Base-by-base conservation (phyloP, 805 yeast species). In the Hanseniaspora thailandica region DNA sequence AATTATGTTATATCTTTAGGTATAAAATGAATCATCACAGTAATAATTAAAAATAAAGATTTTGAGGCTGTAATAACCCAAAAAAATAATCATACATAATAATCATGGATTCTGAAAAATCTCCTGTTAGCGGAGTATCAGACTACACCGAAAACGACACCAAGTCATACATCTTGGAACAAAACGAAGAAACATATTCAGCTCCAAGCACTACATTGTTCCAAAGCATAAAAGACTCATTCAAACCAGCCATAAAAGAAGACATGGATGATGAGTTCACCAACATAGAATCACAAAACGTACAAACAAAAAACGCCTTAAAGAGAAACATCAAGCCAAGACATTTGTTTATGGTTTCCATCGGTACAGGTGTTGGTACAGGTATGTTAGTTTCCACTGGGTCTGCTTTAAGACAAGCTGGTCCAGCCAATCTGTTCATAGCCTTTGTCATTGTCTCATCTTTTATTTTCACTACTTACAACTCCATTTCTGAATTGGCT, bases 311-410 rank as follows among this genome's bases (percentile, higher is more conserved):
- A 28, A 44, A 26, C 15, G 13, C 31, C 10, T 19, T 52, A 12
- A 23, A 52, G 31, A 38, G 46, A 45, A 45, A 45, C 25, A 45
- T 52, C 40, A 52, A 45, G 15, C 50, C 45, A n/a, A 52, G 55
- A 52, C 50, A 45, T 22, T 31, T 52, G 25, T 52, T 52, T 10
- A 20, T 45, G 26, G 43, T 52, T 15, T 39, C 48, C 26, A 38
- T 52, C 15, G 55, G 93, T 55, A 88, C 86, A 33, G 78, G 83
- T 59, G 78, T 82, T 48, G 90, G 90, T 58, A 81, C 87, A 2
- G 89, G 90, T 63, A 66, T 83, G 54, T 77, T 84, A 58, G 80
- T 84, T 47, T 87, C 88, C 59, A 71, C 80, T 13, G 87, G 86
- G 38, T 66, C 70, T 19, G 75, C 84, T 2, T 71, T 84, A 57